Evolutionary conservation across 352 stramenopile species (phyloP).

Genomic region (Pythium monospermum): DNA sequence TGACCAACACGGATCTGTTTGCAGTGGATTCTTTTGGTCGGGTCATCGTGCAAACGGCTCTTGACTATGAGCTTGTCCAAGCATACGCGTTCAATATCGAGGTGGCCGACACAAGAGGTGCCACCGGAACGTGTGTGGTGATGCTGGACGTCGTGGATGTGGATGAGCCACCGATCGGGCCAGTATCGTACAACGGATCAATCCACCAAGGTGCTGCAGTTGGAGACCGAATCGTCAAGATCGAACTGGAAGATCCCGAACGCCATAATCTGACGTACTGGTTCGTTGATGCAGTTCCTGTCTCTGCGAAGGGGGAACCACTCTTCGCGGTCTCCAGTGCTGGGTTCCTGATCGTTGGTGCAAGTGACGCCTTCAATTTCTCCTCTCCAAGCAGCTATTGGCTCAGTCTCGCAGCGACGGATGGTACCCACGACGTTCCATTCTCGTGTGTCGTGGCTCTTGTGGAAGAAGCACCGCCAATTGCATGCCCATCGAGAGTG

Average conservation of each 20-base stretch:
- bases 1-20: constrained; percentile 26
- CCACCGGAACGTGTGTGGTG: constrained; percentile 30
- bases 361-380: constrained; percentile 15
- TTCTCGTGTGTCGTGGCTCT: constrained; percentile 21
- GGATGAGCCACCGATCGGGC: constrained; percentile 32
- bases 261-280: constrained; percentile 5
- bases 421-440: constrained; percentile 20
- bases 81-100: constrained; percentile 28
- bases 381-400: constrained; percentile 15
- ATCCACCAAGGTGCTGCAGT: constrained; percentile 23
- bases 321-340: constrained; percentile 7
- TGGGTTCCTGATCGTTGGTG: constrained; percentile 14
- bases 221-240: constrained; percentile 11
- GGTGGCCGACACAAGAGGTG: constrained; percentile 24
- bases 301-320: not conserved
- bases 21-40: constrained; percentile 26
- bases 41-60: constrained; percentile 22
- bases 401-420: constrained; percentile 7
- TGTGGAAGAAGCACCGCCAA: constrained; percentile 26
- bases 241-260: constrained; percentile 18
- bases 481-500: constrained; percentile 22
- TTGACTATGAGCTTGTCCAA: constrained; percentile 36
- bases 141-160: constrained; percentile 35
- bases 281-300: not conserved
- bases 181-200: constrained; percentile 26